Conservation (phyloP, 495 filamentous ascomycete genomes). For the Lophium mytilinum region DNA sequence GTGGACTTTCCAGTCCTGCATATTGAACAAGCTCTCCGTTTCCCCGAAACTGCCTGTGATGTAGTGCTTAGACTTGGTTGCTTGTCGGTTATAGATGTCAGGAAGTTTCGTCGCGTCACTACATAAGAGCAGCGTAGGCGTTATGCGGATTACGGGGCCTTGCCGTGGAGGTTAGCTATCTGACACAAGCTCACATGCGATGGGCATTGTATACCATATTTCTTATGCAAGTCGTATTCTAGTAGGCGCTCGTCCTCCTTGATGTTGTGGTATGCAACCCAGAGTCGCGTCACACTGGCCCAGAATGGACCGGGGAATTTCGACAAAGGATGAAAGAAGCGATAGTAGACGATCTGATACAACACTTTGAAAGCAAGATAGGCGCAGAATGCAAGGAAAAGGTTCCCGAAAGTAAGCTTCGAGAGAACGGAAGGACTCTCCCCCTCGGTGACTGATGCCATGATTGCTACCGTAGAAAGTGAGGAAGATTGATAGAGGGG, state of each 20-base stretch:
- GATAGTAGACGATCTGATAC: constrained; percentile 38
- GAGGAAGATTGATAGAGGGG: neutral
- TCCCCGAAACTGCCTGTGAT: constrained; percentile 45
- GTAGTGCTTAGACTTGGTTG: constrained; percentile 49
- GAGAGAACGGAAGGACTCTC: neutral
- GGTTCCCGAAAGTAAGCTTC: constrained; percentile 3
- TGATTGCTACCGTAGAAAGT: neutral
- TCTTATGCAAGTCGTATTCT: constrained; percentile 38
- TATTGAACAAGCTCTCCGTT: constrained; percentile 42
- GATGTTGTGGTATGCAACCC: constrained; percentile 43
- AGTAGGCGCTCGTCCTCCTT: constrained; percentile 37
- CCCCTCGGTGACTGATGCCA: neutral
- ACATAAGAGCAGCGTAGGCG: constrained; percentile 33
- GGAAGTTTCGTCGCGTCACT: constrained; percentile 35
- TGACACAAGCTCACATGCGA: neutral
- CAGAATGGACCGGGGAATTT: constrained; percentile 49
- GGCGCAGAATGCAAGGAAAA: constrained; percentile 8
- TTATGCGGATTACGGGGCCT: constrained; percentile 26
- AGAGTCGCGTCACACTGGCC: constrained; percentile 44
- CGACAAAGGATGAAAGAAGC: constrained; percentile 45
- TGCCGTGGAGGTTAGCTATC: neutral
- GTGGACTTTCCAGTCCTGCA: constrained; percentile 42
- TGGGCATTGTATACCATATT: constrained; percentile 37
- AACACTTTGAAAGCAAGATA: constrained; percentile 8
- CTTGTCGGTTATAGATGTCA: constrained; percentile 45